Conservation (phyloP, 768 basidiomycete species). For the Dentipellis fragilis region DNA sequence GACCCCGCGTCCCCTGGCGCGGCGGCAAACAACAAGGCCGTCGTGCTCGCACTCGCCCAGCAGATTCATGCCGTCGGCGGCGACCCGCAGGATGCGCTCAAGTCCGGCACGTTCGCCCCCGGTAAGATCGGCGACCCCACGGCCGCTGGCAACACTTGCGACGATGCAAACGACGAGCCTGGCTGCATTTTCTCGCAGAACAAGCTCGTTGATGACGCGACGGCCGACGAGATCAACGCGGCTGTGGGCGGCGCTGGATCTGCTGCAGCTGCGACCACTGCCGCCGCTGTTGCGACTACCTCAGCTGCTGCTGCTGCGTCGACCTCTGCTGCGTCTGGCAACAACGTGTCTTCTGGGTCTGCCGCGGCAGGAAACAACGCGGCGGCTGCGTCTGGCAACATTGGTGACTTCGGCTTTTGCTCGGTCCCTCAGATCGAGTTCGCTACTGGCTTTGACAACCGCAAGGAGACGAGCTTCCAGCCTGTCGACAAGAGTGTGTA, state of each 20-base stretch:
- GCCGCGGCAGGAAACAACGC: not conserved
- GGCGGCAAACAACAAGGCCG: constrained; percentile 52
- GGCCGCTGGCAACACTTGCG: constrained; percentile 30
- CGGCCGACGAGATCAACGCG: constrained; percentile 45
- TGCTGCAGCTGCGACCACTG: constrained; percentile 13
- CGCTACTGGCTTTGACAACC: too few species aligned
- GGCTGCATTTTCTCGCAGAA: constrained; percentile 62
- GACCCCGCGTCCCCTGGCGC: constrained; percentile 54
- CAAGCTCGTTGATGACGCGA: constrained; percentile 44
- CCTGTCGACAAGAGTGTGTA: too few species aligned
- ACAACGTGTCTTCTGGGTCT: too few species aligned
- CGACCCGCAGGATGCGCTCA: constrained; percentile 44
- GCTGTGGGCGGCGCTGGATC: constrained; percentile 30
- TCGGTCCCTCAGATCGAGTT: too few species aligned
- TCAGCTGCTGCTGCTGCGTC: constrained; percentile 15
- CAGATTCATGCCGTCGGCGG: constrained; percentile 59
- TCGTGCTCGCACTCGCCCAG: constrained; percentile 49
- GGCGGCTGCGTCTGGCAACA: constrained; percentile 11
- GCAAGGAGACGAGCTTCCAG: too few species aligned
- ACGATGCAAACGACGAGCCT: constrained; percentile 33
- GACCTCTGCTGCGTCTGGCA: not conserved
- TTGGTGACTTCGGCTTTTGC: too few species aligned
- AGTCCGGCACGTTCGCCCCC: constrained; percentile 54
- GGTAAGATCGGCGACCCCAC: constrained; percentile 43
- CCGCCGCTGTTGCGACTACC: constrained; percentile 3